Conservation (phyloP, 257 asterid genomes). For the Leptodermis oblonga region DNA sequence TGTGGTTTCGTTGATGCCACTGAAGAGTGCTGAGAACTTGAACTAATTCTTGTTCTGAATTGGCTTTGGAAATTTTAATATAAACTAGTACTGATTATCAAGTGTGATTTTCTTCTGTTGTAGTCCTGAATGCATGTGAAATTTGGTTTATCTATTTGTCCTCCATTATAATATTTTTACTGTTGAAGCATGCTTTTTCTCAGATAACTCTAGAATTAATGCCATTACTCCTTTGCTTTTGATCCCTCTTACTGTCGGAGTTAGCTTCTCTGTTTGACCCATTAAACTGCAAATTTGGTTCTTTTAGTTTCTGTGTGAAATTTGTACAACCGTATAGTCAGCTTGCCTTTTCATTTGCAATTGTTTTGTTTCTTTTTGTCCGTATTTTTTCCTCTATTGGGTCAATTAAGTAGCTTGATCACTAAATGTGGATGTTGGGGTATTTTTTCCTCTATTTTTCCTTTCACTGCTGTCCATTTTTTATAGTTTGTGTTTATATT, state of each 20-base stretch:
- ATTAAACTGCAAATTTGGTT: neutral
- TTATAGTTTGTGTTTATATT: neutral
- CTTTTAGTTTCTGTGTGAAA: neutral
- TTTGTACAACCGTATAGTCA: neutral
- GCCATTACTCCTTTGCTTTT: neutral
- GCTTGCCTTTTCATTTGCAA: neutral
- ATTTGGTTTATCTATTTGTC: neutral
- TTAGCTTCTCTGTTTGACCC: neutral
- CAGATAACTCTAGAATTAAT: neutral
- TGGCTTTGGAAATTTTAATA: neutral
- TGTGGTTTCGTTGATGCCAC: neutral
- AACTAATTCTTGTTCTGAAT: neutral
- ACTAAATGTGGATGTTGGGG: neutral
- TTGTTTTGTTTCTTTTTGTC: neutral
- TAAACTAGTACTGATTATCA: neutral
- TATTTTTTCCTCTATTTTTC: neutral
- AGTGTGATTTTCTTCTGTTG: conserved; percentile 2
- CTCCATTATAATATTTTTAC: neutral
- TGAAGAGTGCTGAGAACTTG: neutral
- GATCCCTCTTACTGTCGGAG: neutral
- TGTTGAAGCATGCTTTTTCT: neutral
- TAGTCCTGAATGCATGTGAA: neutral
- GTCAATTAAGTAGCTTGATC: no score
- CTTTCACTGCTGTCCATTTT: neutral
- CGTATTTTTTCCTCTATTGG: neutral